phyloP scores from a whole-genome alignment of 1,284 basidiomycete genomes.

The Ceratobasidium sp. region DNA sequence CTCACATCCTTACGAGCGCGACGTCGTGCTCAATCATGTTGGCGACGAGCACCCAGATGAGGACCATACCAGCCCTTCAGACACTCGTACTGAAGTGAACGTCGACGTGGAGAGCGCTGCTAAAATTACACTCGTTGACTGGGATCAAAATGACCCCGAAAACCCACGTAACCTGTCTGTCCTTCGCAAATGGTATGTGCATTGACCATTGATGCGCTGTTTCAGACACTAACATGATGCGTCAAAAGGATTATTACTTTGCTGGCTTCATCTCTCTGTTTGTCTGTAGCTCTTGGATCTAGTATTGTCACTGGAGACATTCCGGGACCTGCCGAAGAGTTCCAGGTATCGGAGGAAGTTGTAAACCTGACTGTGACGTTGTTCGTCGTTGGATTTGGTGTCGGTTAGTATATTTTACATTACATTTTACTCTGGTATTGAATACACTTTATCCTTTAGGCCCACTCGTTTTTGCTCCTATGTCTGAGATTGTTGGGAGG shows the following conservation, averaged over 20 bases:
- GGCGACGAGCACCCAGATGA: constrained; percentile 43
- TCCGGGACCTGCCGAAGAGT: constrained; percentile 54
- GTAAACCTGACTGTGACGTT: constrained; percentile 59
- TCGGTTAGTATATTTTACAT: constrained; percentile 54
- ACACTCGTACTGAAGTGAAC: constrained; percentile 17
- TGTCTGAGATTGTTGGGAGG: constrained; percentile 53
- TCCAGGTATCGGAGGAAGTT: constrained; percentile 59
- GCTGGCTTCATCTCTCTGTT: constrained; percentile 30
- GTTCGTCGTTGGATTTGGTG: constrained; percentile 62
- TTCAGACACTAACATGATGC: neutral
- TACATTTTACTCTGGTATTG: constrained; percentile 57
- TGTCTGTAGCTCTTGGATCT: constrained; percentile 58
- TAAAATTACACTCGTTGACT: constrained; percentile 30
- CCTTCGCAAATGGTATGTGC: constrained; percentile 31
- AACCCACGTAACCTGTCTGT: constrained; percentile 37
- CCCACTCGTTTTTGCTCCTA: constrained; percentile 47
- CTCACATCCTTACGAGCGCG: constrained; percentile 35
- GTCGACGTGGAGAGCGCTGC: constrained; percentile 5
- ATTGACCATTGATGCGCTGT: neutral
- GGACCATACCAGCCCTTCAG: constrained; percentile 23
- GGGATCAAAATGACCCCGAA: constrained; percentile 39
- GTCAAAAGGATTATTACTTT: constrained; percentile 28
- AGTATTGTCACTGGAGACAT: constrained; percentile 62
- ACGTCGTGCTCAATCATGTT: constrained; percentile 35
- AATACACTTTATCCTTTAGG: neutral